phyloP scores from a whole-genome alignment of 2,329 filamentous ascomycete genomes.

The Aotearoamyces nothofagi region DNA sequence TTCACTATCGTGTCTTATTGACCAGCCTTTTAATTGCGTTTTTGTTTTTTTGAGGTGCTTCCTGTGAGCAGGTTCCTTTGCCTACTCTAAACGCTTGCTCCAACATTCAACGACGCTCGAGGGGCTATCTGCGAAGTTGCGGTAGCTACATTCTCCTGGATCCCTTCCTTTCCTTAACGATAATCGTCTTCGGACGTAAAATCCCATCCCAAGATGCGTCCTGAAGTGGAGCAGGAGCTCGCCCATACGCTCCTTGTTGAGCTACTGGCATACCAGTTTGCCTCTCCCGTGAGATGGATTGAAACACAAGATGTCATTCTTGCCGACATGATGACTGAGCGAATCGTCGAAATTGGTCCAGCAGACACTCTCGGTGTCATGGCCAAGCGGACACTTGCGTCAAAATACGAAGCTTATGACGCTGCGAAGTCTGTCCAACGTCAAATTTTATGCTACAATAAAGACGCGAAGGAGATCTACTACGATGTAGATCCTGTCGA shows the following conservation, averaged over 20 bases:
- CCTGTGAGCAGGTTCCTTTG: too few species aligned
- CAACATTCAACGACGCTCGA: too few species aligned
- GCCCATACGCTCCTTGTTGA: conserved; percentile 96
- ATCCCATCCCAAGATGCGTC: conserved; percentile 50
- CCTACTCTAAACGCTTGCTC: too few species aligned
- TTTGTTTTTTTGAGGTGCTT: too few species aligned
- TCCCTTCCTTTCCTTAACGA: too few species aligned
- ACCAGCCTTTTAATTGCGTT: too few species aligned
- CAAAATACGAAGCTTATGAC: conserved; percentile 98
- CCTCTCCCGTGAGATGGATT: conserved; percentile 98
- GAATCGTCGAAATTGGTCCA: conserved; percentile 94
- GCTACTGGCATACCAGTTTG: conserved; percentile 98
- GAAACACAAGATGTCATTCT: conserved; percentile 99
- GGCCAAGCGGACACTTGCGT: conserved; percentile 88
- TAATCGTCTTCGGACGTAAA: conserved; percentile 1
- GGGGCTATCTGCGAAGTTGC: too few species aligned
- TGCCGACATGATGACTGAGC: conserved; percentile 86
- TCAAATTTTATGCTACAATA: conserved; percentile 98
- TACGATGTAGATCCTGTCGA: conserved; percentile 94
- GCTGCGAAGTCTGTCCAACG: conserved; percentile 91
- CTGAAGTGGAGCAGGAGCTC: conserved; percentile 98
- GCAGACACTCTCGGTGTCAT: conserved; percentile 95
- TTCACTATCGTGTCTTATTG: too few species aligned
- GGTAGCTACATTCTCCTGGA: too few species aligned
- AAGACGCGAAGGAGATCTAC: conserved; percentile 98